A percentile compares a stretch with the other conserved stretches of the same genome.
Conservation (phyloP, 1,284 basidiomycete genomes). For the Xerocomus nothofagi region DNA sequence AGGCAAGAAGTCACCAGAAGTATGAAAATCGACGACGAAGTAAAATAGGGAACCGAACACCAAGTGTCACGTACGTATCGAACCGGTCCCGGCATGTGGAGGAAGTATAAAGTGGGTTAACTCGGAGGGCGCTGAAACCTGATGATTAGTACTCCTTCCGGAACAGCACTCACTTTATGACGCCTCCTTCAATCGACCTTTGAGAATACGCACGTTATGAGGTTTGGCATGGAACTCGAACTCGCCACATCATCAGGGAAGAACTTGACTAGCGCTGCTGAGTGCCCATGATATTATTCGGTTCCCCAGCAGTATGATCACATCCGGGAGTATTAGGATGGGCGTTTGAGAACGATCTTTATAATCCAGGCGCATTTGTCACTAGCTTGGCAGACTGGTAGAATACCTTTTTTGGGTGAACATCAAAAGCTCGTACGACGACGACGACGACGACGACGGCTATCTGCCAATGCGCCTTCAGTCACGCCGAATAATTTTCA, state of each 20-base stretch:
- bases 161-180: too few species aligned
- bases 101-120: conserved; percentile 4
- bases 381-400: background rate
- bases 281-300: conserved; percentile 3
- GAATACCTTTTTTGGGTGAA: conserved; percentile 1
- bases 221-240: too few species aligned
- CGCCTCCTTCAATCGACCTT: too few species aligned
- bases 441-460: too few species aligned
- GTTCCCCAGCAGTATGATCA: background rate
- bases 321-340: too few species aligned
- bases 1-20: background rate
- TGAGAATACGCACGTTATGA: too few species aligned
- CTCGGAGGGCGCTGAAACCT: background rate
- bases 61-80: conserved; percentile 2
- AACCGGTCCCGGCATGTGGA: conserved; percentile 1
- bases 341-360: background rate
- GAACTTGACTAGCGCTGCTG: too few species aligned
- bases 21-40: background rate
- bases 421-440: background rate
- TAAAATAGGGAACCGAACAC: background rate
- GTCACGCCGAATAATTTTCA: too few species aligned
- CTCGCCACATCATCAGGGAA: too few species aligned
- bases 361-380: too few species aligned
- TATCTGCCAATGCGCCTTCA: too few species aligned
- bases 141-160: background rate